Conservation (phyloP, 148 eudicot genomes). For the Rheum nobile region DNA sequence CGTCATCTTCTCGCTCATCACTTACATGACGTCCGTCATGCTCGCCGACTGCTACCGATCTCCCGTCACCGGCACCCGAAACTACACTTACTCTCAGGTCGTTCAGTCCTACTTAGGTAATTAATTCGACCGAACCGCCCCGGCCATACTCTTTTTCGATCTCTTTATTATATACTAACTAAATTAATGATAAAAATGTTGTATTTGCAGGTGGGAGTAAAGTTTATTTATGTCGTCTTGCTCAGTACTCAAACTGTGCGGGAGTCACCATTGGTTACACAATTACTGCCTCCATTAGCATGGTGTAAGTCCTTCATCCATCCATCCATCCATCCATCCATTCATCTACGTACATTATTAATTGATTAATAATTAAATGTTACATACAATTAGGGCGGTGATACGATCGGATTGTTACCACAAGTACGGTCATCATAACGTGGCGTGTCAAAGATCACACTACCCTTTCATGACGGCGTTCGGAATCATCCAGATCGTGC, state of each 20-base stretch:
- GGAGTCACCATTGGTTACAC: constrained; percentile 56
- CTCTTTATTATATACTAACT: background rate
- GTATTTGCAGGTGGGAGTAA: background rate
- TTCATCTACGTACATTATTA: too few relatives aligned
- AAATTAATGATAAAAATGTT: too few relatives aligned
- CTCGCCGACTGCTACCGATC: constrained; percentile 13
- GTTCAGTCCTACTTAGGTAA: constrained; percentile 3
- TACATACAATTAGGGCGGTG: constrained; percentile 23
- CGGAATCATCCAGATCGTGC: constrained; percentile 15
- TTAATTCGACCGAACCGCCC: background rate
- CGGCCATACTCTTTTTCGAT: background rate
- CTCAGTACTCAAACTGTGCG: constrained; percentile 33
- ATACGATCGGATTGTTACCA: constrained; percentile 20
- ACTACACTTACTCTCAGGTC: constrained; percentile 14
- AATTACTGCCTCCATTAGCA: constrained; percentile 56
- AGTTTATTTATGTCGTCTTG: background rate
- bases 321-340: too few relatives aligned
- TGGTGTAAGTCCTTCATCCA: constrained; percentile 37
- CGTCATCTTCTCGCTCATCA: constrained; percentile 7
- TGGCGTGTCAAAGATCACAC: constrained; percentile 5
- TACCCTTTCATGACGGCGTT: constrained; percentile 15
- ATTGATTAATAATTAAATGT: too few relatives aligned
- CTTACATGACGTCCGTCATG: constrained; percentile 7
- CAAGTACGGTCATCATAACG: constrained; percentile 8
- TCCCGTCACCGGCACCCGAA: constrained; percentile 9